phyloP scores from a whole-genome alignment of 2,329 filamentous ascomycete genomes.

The Orbilia quercus region DNA sequence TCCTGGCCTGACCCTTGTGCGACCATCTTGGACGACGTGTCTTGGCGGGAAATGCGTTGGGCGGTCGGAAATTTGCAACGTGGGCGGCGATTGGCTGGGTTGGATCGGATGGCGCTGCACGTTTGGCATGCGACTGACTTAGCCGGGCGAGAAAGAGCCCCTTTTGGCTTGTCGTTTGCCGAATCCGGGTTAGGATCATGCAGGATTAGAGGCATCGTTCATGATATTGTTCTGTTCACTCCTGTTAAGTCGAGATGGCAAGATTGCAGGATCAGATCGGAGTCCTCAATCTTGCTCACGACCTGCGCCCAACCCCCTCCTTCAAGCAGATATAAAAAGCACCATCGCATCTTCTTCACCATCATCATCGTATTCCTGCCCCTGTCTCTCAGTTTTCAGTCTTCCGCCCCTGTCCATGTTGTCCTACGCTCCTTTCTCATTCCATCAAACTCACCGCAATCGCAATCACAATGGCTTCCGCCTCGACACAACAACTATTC shows the following conservation, averaged over 20 bases:
- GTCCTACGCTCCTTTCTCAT: not conserved
- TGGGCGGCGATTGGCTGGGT: not conserved
- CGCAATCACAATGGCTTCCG: constrained; percentile 18
- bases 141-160: constrained; percentile 1
- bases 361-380: not conserved
- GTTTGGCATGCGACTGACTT: not conserved
- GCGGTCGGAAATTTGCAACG: not conserved
- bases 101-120: not conserved
- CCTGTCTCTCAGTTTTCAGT: not conserved
- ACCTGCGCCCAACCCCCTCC: not conserved
- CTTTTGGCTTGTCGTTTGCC: constrained; percentile 3
- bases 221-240: not conserved
- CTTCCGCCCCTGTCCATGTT: not conserved
- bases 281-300: not conserved
- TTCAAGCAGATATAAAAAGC: constrained; percentile 7
- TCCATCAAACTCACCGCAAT: not conserved
- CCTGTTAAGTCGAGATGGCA: not conserved
- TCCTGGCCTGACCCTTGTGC: too few species aligned
- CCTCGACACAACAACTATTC: constrained; percentile 24
- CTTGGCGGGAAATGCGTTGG: not conserved
- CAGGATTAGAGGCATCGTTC: constrained; percentile 5
- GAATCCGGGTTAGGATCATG: constrained; percentile 17
- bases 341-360: constrained; percentile 8
- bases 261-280: not conserved
- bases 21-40: too few species aligned